phyloP scores from a whole-genome alignment of 1,284 basidiomycete species.

The Austroboletus novae-zelandiae region DNA sequence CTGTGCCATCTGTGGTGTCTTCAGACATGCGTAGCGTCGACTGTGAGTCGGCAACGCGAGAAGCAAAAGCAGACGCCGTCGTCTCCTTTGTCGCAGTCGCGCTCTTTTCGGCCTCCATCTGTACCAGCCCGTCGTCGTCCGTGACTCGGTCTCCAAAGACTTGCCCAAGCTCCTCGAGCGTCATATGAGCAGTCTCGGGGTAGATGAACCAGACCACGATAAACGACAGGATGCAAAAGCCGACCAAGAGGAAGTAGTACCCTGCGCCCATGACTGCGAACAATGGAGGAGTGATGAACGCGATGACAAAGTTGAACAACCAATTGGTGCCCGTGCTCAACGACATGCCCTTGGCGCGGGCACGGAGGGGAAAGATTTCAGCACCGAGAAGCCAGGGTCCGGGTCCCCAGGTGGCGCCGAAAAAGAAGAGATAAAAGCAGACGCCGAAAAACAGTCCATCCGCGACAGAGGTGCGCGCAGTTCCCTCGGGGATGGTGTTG shows the following conservation, averaged over 20 bases:
- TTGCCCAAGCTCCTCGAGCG: constrained; percentile 49
- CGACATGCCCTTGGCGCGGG: constrained; percentile 66
- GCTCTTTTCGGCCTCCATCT: constrained; percentile 15
- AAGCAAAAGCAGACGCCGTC: constrained; percentile 13
- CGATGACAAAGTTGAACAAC: constrained; percentile 53
- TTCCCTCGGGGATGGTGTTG: constrained; percentile 39
- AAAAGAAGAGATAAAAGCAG: constrained; percentile 45
- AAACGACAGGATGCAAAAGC: constrained; percentile 43
- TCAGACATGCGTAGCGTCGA: constrained; percentile 24
- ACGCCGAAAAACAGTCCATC: constrained; percentile 46
- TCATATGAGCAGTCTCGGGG: constrained; percentile 43
- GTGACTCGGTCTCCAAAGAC: constrained; percentile 44
- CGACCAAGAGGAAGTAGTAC: constrained; percentile 51
- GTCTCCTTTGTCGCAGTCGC: constrained; percentile 9
- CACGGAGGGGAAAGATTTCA: constrained; percentile 67
- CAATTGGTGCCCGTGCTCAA: constrained; percentile 61
- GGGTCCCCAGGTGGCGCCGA: constrained; percentile 62
- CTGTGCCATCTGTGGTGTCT: constrained; percentile 10
- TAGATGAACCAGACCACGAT: constrained; percentile 48
- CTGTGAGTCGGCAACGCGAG: constrained; percentile 22
- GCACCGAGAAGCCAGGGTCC: constrained; percentile 58
- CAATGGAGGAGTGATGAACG: constrained; percentile 52
- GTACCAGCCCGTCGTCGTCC: constrained; percentile 25
- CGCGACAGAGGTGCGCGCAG: constrained; percentile 36
- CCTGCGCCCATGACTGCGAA: constrained; percentile 43